phyloP scores from a whole-genome alignment of 2,329 filamentous ascomycete species.

The Chaetomium sp. region DNA sequence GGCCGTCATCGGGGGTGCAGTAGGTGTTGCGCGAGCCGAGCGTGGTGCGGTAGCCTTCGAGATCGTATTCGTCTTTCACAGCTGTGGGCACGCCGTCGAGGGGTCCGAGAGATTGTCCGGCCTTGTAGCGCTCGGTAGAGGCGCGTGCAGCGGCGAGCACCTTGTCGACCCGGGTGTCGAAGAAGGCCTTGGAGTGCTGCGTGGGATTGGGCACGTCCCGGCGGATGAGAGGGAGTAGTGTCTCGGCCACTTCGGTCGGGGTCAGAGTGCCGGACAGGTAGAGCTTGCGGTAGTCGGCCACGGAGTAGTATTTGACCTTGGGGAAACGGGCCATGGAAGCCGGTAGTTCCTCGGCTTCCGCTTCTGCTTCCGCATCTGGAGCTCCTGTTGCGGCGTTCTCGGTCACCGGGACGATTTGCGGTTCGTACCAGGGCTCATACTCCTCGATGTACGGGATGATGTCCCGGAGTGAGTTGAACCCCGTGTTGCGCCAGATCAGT shows the following conservation, averaged over 20 bases:
- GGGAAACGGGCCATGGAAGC: conserved; percentile 9
- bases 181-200: conserved; percentile 39
- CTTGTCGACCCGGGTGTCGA: conserved; percentile 36
- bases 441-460: conserved; percentile 46
- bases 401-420: conserved; percentile 37
- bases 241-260: conserved; percentile 38
- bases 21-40: conserved; percentile 58
- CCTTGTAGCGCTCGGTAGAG: conserved; percentile 42
- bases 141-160: conserved; percentile 38
- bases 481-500: conserved; percentile 56
- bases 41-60: conserved; percentile 65
- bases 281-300: conserved; percentile 39
- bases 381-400: background rate
- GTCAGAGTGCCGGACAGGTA: conserved; percentile 41
- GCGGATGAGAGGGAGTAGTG: conserved; percentile 41
- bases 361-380: background rate
- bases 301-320: conserved; percentile 37
- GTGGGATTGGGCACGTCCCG: conserved; percentile 33
- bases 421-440: conserved; percentile 42
- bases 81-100: conserved; percentile 69
- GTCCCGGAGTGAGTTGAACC: conserved; percentile 52
- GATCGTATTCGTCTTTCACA: conserved; percentile 70
- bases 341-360: conserved; percentile 9
- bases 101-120: conserved; percentile 52
- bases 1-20: conserved; percentile 36